phyloP scores from a whole-genome alignment of 306 rosid species.

The Pyrus pyrifolia region DNA sequence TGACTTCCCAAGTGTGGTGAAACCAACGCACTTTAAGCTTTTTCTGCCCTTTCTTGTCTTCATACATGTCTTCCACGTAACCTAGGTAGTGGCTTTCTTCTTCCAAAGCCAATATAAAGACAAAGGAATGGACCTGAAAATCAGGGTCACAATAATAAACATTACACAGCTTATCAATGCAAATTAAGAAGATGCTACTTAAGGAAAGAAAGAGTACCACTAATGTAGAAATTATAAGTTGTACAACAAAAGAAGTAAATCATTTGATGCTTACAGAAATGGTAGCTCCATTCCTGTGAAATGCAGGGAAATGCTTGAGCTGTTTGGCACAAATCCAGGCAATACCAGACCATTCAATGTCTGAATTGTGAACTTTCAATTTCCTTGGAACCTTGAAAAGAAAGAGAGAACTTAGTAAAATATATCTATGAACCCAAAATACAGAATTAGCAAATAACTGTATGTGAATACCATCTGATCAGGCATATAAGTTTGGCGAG shows the following conservation, averaged over 20 bases:
- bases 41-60: conserved; percentile 67
- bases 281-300: conserved; percentile 48
- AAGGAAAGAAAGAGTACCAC: not conserved
- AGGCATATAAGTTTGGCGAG: conserved; percentile 29
- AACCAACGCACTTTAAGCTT: conserved; percentile 82
- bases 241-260: not conserved
- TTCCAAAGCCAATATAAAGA: conserved; percentile 55
- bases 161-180: conserved; percentile 5
- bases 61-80: conserved; percentile 89
- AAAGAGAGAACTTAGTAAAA: conserved; percentile 10
- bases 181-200: not conserved
- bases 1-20: conserved; percentile 58
- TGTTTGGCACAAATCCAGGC: conserved; percentile 69
- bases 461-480: conserved; percentile 48
- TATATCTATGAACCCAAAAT: conserved; percentile 4
- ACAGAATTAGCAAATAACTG: conserved; percentile 5
- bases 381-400: conserved; percentile 54
- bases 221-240: not conserved
- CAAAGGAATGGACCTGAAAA: conserved; percentile 76
- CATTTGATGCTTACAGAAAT: conserved; percentile 43
- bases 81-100: conserved; percentile 61
- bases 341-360: conserved; percentile 66
- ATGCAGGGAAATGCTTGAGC: conserved; percentile 72
- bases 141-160: not conserved
- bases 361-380: conserved; percentile 50